Conservation (phyloP, 805 yeast genomes). For the Diddensiella transvaalensis region DNA sequence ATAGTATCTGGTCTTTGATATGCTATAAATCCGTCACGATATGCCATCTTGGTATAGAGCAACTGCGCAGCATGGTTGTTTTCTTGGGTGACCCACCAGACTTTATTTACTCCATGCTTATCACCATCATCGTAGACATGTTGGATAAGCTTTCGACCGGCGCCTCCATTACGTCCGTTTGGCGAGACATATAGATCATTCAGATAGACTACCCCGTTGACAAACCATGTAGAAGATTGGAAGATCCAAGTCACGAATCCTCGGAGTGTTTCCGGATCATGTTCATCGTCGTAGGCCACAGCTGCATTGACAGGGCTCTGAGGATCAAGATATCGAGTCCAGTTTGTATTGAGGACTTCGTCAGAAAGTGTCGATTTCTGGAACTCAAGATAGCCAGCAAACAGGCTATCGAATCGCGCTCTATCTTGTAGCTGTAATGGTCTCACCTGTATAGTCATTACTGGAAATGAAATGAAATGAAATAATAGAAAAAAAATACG, state of each 20-base stretch:
- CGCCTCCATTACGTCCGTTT: background rate
- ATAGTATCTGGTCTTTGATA: background rate
- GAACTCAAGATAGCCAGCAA: background rate
- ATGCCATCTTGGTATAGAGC: background rate
- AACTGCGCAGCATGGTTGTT: background rate
- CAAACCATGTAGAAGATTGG: background rate
- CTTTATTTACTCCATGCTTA: background rate
- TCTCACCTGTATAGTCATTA: background rate
- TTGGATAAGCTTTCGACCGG: background rate
- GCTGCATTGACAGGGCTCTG: background rate
- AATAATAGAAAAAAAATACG: too few species aligned
- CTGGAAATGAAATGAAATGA: too few species aligned
- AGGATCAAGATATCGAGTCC: background rate
- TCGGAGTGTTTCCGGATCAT: background rate
- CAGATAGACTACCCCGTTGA: background rate
- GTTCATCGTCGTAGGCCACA: background rate
- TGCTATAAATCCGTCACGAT: background rate
- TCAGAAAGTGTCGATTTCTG: background rate
- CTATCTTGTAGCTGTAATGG: background rate
- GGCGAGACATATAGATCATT: background rate
- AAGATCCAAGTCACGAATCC: background rate
- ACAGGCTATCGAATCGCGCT: background rate
- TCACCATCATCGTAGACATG: background rate
- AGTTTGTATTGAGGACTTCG: background rate
- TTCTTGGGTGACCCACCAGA: background rate